Evolutionary conservation across 176 grass and related monocot genomes (phyloP), one percentile per base, ranked within the genome.

Genomic region (Microstegium vimineum): DNA sequence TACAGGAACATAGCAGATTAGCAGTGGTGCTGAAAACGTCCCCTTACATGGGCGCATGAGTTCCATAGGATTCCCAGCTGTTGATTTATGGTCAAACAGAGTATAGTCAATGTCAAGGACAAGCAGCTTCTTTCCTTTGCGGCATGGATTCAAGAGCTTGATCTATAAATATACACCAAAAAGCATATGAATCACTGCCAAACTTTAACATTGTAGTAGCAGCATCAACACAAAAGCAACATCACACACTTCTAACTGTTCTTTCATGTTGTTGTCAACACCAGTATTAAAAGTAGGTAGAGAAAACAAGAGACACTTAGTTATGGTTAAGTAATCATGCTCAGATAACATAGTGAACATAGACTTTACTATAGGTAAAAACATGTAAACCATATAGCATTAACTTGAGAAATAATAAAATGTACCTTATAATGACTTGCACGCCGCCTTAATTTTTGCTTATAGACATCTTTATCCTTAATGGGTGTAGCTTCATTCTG

Each of bases 101-200:
- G 93, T 99, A 81, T 96, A 99, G 47, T 99, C 97, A 85, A 99
- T 99, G 77, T 99, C 97, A 66, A 99, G 87, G 59, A 99, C 91
- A 46, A 99, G 91, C 70, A 99, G 87, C 49, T 83, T 99, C 90
- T 99, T 99, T 66, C 97, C 97, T 81, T 92, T 38, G 17, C 91
- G 87, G 46, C 96, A 95, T 6, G 96, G 96, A 86, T 99, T 99
- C 88, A 95, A 84, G 60, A 94, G 69, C 85, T 95, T 99, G 81
- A 99, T 82, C 96, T 99, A 81, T 71, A 88, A n/a, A 85, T 74
- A 86, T 38, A 86, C 13, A 78, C 4, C 56, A 62, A 82, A 67
- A 73, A 1, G 71, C 12, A 17, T 45, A 81, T 90, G 72, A 82
- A 59, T 37, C 60, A 26, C 35, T 5, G 35, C 17, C 9, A 47